phyloP scores from a whole-genome alignment of 805 yeast genomes.

The Wickerhamomyces tratensis region DNA sequence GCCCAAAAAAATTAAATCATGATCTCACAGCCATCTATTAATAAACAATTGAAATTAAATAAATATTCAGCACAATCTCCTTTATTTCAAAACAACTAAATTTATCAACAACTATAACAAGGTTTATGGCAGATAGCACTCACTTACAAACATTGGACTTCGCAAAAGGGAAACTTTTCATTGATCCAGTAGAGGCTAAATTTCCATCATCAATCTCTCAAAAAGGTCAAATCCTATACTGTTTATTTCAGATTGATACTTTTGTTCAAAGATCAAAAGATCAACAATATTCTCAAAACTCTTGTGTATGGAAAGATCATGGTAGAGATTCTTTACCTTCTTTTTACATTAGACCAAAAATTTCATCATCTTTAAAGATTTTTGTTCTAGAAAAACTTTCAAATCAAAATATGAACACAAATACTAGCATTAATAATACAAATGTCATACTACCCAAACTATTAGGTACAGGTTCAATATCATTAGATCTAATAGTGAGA shows the following conservation, averaged over 20 bases:
- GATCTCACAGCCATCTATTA: too few relatives aligned
- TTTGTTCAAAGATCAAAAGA: constrained; percentile 8
- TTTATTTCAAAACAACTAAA: too few relatives aligned
- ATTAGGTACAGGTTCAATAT: constrained; percentile 8
- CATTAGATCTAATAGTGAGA: constrained; percentile 9
- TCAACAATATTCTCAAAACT: background rate
- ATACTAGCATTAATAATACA: background rate
- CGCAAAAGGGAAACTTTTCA: constrained; percentile 15
- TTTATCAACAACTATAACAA: too few relatives aligned
- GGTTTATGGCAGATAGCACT: too few relatives aligned
- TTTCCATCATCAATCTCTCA: constrained; percentile 2
- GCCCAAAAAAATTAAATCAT: too few relatives aligned
- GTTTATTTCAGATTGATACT: constrained; percentile 14
- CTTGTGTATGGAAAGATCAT: constrained; percentile 10
- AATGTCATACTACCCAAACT: constrained; percentile 6
- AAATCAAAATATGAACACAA: too few relatives aligned
- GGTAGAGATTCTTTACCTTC: constrained; percentile 11
- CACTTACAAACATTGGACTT: background rate
- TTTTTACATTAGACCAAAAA: constrained; percentile 12
- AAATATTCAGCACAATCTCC: too few relatives aligned
- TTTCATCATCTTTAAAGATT: constrained; percentile 5
- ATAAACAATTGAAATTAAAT: too few relatives aligned
- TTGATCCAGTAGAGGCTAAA: constrained; percentile 16
- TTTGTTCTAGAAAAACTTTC: constrained; percentile 9
- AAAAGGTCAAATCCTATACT: constrained; percentile 3